These are phyloP conservation scores for Acacia melanoxylon DNA, from an alignment of 306 rosid genomes.

Conservation along the genomic window DNA sequence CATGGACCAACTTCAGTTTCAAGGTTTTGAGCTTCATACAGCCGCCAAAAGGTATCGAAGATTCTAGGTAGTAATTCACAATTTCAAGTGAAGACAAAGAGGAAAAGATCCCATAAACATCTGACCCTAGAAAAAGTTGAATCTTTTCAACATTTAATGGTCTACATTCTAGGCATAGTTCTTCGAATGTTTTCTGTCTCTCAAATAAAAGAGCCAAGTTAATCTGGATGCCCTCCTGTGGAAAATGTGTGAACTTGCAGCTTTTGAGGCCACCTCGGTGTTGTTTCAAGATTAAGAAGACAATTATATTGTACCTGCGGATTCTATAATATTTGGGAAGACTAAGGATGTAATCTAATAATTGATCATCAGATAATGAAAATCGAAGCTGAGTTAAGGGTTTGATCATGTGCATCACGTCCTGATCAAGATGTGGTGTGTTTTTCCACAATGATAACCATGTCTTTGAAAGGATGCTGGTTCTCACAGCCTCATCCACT, in stretches of 20 bases:
- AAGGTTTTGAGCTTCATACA: slow-evolving; percentile 7
- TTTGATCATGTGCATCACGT: background rate
- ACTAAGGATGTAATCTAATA: background rate
- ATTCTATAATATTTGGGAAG: no score
- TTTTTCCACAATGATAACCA: slow-evolving; percentile 2
- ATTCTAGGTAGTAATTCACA: background rate
- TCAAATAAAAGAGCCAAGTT: background rate
- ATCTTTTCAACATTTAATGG: background rate
- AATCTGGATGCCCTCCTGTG: background rate
- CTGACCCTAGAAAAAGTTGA: no score
- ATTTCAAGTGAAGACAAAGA: slow-evolving; percentile 20
- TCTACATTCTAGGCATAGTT: slow-evolving; percentile 13
- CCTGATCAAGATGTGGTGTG: background rate
- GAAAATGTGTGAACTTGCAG: slow-evolving; percentile 1
- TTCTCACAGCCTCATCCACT: background rate
- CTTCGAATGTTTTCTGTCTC: background rate
- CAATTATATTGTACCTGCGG: background rate
- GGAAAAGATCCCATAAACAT: background rate
- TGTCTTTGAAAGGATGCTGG: slow-evolving; percentile 4
- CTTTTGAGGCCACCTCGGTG: background rate
- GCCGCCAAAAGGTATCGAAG: background rate
- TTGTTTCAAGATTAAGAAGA: background rate
- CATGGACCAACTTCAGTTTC: background rate
- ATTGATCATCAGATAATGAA: background rate
- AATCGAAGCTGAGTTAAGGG: background rate